phyloP scores from a whole-genome alignment of 2,329 filamentous ascomycete genomes.

The Colletotrichum australisinense region DNA sequence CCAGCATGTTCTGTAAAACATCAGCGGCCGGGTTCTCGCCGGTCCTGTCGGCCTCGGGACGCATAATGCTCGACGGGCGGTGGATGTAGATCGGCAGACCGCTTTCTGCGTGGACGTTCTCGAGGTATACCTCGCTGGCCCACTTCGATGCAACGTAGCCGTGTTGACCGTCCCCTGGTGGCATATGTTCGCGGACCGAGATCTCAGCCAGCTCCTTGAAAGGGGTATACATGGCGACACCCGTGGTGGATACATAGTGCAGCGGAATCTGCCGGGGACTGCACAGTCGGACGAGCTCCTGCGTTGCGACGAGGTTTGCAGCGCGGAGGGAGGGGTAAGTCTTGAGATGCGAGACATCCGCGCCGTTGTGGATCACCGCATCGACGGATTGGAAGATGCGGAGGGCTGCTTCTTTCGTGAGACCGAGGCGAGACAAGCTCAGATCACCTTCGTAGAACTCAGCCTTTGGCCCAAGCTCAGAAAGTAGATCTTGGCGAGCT shows the following conservation, averaged over 20 bases:
- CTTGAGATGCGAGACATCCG: conserved; percentile 47
- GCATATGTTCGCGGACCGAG: conserved; percentile 26
- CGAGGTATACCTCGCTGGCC: conserved; percentile 47
- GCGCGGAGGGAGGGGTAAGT: conserved; percentile 42
- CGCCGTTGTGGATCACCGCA: conserved; percentile 63
- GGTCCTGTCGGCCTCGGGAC: background rate
- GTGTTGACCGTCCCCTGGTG: conserved; percentile 39
- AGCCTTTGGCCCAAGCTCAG: background rate
- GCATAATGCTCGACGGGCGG: conserved; percentile 36
- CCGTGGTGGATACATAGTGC: conserved; percentile 50
- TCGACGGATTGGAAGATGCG: conserved; percentile 41
- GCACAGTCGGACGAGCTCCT: conserved; percentile 40
- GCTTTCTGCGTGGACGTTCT: conserved; percentile 35
- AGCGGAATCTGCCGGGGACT: conserved; percentile 44
- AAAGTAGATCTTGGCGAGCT: background rate
- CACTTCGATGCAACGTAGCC: conserved; percentile 49
- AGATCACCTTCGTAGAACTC: conserved; percentile 48
- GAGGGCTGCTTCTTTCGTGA: conserved; percentile 40
- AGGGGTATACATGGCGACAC: conserved; percentile 33
- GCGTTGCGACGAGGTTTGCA: conserved; percentile 45
- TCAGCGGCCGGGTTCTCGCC: background rate
- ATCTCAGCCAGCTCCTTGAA: conserved; percentile 8
- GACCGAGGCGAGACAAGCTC: conserved; percentile 47
- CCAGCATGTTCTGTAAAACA: background rate
- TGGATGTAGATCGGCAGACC: conserved; percentile 42